Evolutionary conservation across 805 yeast species (phyloP).

Genomic region (Groenewaldozyma salmanticensis): DNA sequence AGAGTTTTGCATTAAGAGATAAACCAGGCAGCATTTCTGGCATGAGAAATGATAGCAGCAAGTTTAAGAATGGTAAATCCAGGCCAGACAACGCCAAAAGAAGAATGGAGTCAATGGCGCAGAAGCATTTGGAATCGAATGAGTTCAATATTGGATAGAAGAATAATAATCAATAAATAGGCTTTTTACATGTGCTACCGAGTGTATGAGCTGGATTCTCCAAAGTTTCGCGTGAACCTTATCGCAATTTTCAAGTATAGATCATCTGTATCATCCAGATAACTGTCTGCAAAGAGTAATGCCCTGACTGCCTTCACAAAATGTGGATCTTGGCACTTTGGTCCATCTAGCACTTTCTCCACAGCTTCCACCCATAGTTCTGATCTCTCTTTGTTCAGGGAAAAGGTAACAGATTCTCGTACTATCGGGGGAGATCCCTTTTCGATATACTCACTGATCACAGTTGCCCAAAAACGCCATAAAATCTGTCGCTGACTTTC

Average conservation of each 20-base stretch:
- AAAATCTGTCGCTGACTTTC: too few species aligned
- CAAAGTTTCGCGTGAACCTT: too few species aligned
- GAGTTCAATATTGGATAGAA: conserved; percentile 5
- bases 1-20: conserved; percentile 88
- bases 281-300: conserved; percentile 13
- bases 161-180: neutral
- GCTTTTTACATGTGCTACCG: neutral
- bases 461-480: too few species aligned
- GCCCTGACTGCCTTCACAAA: conserved; percentile 18
- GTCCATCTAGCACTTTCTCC: conserved; percentile 13
- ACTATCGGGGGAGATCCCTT: too few species aligned
- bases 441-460: too few species aligned
- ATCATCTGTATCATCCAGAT: conserved; percentile 12
- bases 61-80: conserved; percentile 17
- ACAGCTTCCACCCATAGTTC: conserved; percentile 16
- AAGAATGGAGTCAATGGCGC: conserved; percentile 19
- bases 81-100: conserved; percentile 2
- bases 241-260: conserved; percentile 14
- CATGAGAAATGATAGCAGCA: conserved; percentile 16
- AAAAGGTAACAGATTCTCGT: conserved; percentile 5
- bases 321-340: conserved; percentile 14
- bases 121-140: conserved; percentile 18
- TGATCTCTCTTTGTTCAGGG: conserved; percentile 7
- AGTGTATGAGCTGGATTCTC: too few species aligned
- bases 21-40: conserved; percentile 65